A percentile compares a stretch with the other conserved stretches of the same genome.
Conservation (phyloP, 192 early-diverging fungal species). For the Backusella psychrophila region DNA sequence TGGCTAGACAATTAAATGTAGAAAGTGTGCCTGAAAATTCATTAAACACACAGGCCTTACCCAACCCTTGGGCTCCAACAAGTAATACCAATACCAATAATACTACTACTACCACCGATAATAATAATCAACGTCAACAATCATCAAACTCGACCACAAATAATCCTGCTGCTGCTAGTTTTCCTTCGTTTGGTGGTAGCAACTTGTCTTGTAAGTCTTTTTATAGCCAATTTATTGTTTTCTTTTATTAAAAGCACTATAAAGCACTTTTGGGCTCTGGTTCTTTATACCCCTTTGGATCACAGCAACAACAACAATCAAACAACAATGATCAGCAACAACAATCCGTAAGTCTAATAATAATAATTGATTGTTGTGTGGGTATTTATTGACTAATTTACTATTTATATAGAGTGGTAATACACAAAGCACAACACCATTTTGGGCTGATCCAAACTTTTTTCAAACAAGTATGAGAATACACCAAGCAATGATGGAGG, state of each 20-base stretch:
- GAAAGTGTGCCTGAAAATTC: slow-evolving; percentile 48
- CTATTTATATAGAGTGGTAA: neutral
- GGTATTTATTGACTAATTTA: neutral
- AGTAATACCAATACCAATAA: slow-evolving; percentile 14
- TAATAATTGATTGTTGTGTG: no score
- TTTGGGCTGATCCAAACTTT: slow-evolving; percentile 38
- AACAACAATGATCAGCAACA: neutral
- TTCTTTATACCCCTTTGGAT: neutral
- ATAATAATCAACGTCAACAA: neutral
- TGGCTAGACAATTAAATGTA: slow-evolving; percentile 55
- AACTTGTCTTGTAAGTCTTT: neutral
- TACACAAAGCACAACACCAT: slow-evolving; percentile 11
- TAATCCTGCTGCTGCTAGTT: slow-evolving; percentile 23
- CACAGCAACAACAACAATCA: neutral
- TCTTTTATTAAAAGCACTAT: neutral
- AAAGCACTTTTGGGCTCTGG: neutral
- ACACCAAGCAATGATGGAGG: slow-evolving; percentile 25
- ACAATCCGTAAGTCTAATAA: neutral
- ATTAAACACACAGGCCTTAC: slow-evolving; percentile 52
- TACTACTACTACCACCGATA: neutral
- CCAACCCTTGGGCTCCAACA: slow-evolving; percentile 56
- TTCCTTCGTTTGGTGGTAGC: neutral
- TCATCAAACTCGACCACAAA: neutral
- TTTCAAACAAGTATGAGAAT: slow-evolving; percentile 27
- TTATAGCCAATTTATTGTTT: neutral